phyloP scores from a whole-genome alignment of 2,329 filamentous ascomycete species.

The Mycosphaerella sp. region DNA sequence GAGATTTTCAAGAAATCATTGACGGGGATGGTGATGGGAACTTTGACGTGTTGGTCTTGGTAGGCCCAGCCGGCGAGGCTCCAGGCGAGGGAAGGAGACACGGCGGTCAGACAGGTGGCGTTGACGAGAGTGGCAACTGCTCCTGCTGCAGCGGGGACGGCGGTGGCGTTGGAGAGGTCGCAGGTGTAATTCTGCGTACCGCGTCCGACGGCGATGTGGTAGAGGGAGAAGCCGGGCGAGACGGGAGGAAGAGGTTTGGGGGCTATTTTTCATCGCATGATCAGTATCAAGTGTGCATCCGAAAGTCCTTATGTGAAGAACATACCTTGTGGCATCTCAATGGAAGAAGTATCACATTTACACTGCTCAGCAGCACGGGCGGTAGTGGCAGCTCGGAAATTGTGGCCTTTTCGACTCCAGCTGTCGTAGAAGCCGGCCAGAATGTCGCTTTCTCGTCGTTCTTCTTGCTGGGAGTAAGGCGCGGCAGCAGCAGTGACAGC shows the following conservation, averaged over 20 bases:
- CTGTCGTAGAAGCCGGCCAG: constrained; percentile 12
- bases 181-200: constrained; percentile 96
- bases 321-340: constrained; percentile 20
- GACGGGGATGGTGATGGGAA: constrained; percentile 50
- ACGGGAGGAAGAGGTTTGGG: constrained; percentile 53
- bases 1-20: constrained; percentile 48
- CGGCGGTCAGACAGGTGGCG: constrained; percentile 68
- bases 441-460: constrained; percentile 17
- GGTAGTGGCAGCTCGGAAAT: constrained; percentile 10
- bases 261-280: constrained; percentile 18
- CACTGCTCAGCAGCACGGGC: constrained; percentile 8
- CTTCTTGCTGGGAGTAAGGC: constrained; percentile 13
- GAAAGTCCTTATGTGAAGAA: too few relatives aligned
- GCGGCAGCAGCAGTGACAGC: constrained; percentile 19
- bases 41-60: constrained; percentile 46
- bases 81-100: constrained; percentile 60
- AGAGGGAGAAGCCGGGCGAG: constrained; percentile 54
- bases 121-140: constrained; percentile 84
- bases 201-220: constrained; percentile 77
- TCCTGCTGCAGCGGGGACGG: constrained; percentile 59
- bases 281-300: too few relatives aligned
- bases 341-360: constrained; percentile 15
- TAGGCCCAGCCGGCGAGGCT: constrained; percentile 62
- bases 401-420: constrained; percentile 15
- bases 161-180: constrained; percentile 49